These are phyloP conservation scores for Gossypium bickii DNA, from an alignment of 345 rosid genomes.

Conservation along the genomic window DNA sequence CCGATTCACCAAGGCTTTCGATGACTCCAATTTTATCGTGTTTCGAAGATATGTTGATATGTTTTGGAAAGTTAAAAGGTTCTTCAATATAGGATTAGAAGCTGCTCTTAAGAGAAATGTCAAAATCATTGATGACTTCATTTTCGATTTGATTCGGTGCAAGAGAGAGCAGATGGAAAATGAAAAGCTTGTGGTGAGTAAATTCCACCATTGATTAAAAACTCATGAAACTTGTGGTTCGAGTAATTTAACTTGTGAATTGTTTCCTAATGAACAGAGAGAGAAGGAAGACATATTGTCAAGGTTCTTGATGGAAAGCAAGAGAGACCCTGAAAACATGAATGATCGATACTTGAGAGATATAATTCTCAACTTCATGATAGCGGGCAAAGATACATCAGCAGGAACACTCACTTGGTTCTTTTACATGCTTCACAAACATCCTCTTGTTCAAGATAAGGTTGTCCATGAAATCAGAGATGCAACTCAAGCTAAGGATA, in stretches of 20 bases:
- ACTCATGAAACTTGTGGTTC: background rate
- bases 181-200: constrained; percentile 8
- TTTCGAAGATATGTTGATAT: background rate
- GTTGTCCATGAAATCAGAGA: constrained; percentile 20
- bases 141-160: constrained; percentile 13
- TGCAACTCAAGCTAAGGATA: constrained; percentile 9
- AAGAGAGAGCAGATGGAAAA: constrained; percentile 16
- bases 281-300: constrained; percentile 28
- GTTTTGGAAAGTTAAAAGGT: constrained; percentile 26
- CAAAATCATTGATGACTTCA: constrained; percentile 23
- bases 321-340: constrained; percentile 19
- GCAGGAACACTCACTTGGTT: constrained; percentile 27
- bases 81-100: constrained; percentile 29
- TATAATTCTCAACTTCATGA: constrained; percentile 24
- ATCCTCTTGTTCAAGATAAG: constrained; percentile 21
- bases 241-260: background rate
- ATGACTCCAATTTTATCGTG: constrained; percentile 13
- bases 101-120: constrained; percentile 7
- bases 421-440: constrained; percentile 28
- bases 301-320: constrained; percentile 20
- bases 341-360: constrained; percentile 21
- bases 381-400: constrained; percentile 29
- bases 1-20: constrained; percentile 16
- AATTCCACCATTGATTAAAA: background rate
- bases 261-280: constrained; percentile 3